Conservation (phyloP, 768 basidiomycete species). For the Tylopilus plumbeoviolaceoides region DNA sequence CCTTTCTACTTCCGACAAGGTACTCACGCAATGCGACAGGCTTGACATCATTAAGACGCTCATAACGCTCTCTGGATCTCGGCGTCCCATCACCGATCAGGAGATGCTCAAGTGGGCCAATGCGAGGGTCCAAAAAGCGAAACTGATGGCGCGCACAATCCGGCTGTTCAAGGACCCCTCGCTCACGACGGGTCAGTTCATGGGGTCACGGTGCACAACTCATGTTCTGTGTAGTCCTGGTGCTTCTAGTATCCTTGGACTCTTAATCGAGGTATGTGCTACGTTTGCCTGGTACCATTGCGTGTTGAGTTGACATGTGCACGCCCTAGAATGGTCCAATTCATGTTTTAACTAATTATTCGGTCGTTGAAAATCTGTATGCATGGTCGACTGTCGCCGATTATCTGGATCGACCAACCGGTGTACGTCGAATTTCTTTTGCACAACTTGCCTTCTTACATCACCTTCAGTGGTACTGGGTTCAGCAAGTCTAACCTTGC, state of each 20-base stretch:
- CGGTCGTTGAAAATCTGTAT: slow-evolving; percentile 44
- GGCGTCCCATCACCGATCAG: slow-evolving; percentile 81
- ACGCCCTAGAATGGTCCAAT: slow-evolving; percentile 61
- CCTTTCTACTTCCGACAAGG: background rate
- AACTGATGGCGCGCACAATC: slow-evolving; percentile 57
- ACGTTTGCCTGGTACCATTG: background rate
- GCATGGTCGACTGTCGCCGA: slow-evolving; percentile 52
- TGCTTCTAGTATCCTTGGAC: slow-evolving; percentile 59
- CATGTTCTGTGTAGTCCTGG: slow-evolving; percentile 45
- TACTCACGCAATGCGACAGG: slow-evolving; percentile 30
- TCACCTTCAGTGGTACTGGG: slow-evolving; percentile 48
- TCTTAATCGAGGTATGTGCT: slow-evolving; percentile 53
- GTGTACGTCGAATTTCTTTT: slow-evolving; percentile 32
- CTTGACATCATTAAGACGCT: slow-evolving; percentile 91
- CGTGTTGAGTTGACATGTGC: background rate
- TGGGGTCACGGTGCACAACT: background rate
- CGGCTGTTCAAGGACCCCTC: slow-evolving; percentile 93
- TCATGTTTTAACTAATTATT: slow-evolving; percentile 47
- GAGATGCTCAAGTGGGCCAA: slow-evolving; percentile 99
- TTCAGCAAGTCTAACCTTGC: no score
- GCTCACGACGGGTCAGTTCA: slow-evolving; percentile 64
- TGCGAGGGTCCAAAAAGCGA: slow-evolving; percentile 71
- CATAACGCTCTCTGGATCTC: slow-evolving; percentile 63
- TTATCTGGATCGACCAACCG: slow-evolving; percentile 71
- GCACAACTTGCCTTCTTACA: background rate